Conservation (phyloP, 352 stramenopile genomes). For the Thalassiosira exigua region DNA sequence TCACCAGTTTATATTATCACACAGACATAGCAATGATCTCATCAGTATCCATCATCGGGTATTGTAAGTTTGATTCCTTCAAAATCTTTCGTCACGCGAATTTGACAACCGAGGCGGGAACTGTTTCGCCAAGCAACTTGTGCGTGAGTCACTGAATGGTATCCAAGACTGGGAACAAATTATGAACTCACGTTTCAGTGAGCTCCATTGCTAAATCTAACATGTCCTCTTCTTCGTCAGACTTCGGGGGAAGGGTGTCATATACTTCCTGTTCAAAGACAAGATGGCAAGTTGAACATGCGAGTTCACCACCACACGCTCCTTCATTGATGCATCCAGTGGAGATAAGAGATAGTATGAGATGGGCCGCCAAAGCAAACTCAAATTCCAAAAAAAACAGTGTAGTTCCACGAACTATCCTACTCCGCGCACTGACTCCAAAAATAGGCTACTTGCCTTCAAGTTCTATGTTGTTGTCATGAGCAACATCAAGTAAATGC, state of each 20-base stretch:
- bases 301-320: slow-evolving; percentile 84
- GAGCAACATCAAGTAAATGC: slow-evolving; percentile 78
- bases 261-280: slow-evolving; percentile 85
- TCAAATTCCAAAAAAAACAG: too few relatives aligned
- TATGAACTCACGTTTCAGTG: slow-evolving; percentile 78
- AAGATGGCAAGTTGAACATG: slow-evolving; percentile 86
- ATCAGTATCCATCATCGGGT: slow-evolving; percentile 69
- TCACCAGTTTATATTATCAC: too few relatives aligned
- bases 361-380: too few relatives aligned
- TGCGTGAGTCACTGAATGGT: neutral
- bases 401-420: too few relatives aligned
- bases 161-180: neutral
- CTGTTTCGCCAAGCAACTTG: slow-evolving; percentile 23
- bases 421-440: slow-evolving; percentile 1
- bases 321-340: slow-evolving; percentile 33
- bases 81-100: slow-evolving; percentile 64
- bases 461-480: slow-evolving; percentile 84
- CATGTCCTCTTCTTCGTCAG: slow-evolving; percentile 75
- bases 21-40: too few relatives aligned
- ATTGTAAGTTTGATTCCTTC: slow-evolving; percentile 72
- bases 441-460: slow-evolving; percentile 60
- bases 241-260: slow-evolving; percentile 63
- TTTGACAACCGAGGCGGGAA: slow-evolving; percentile 69
- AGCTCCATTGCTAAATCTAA: slow-evolving; percentile 76
- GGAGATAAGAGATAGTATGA: too few relatives aligned